A percentile compares a stretch with the other conserved stretches of the same genome.
Evolutionary conservation across 2,329 filamentous ascomycete species (phyloP).

Genomic region (Xylaria sp.): DNA sequence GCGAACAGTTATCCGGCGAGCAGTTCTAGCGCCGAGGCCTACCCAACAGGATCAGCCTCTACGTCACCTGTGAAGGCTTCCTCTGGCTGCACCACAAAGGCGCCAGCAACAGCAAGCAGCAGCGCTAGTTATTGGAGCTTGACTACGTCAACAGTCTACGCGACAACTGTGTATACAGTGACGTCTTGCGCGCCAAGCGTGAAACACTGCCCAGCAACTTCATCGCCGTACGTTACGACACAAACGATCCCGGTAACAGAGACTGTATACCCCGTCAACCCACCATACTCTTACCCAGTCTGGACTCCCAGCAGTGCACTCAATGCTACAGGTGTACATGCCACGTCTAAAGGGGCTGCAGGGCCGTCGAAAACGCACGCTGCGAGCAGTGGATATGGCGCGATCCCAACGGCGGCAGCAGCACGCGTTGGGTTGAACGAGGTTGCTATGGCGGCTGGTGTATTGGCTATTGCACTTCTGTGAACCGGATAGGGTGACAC

Average conservation of each 20-base stretch:
- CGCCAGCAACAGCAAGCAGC: constrained; percentile 6
- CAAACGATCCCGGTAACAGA: constrained; percentile 27
- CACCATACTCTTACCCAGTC: constrained; percentile 21
- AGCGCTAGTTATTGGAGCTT: neutral
- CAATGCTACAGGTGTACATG: constrained; percentile 21
- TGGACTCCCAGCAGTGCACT: constrained; percentile 13
- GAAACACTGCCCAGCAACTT: constrained; percentile 24
- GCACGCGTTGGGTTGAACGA: constrained; percentile 38
- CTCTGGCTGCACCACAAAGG: constrained; percentile 3
- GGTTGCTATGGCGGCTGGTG: constrained; percentile 39
- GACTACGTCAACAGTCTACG: constrained; percentile 38
- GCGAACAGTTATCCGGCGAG: neutral
- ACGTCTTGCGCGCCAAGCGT: constrained; percentile 37
- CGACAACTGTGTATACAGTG: constrained; percentile 35
- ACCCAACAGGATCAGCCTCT: constrained; percentile 1
- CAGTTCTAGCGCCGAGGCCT: constrained; percentile 9
- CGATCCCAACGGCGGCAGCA: constrained; percentile 41
- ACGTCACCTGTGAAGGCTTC: neutral
- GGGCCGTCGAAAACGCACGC: constrained; percentile 8
- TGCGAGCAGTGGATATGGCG: constrained; percentile 2
- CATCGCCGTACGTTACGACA: constrained; percentile 30
- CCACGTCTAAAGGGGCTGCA: constrained; percentile 23
- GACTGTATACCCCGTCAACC: constrained; percentile 34
- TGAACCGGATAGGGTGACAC: constrained; percentile 25
- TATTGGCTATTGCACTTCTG: constrained; percentile 38